Percentiles rank a stretch among this genome's conserved stretches.
These are phyloP conservation scores for Tolypocladium capitatum DNA, from an alignment of 2,329 filamentous ascomycete species.

Conservation along the genomic window DNA sequence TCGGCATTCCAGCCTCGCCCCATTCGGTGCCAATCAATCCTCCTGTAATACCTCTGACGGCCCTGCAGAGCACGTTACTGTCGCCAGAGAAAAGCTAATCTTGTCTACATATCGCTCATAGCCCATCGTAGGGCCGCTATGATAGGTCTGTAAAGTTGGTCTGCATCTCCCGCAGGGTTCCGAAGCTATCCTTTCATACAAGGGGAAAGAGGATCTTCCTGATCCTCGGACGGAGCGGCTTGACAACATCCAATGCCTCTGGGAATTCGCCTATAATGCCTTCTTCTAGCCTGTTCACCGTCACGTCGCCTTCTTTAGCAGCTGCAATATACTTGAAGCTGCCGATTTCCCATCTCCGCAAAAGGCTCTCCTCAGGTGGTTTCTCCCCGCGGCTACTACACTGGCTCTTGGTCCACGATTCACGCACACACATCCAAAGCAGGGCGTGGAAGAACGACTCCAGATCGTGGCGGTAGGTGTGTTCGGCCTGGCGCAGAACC, in stretches of 20 bases:
- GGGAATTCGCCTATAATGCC: constrained; percentile 7
- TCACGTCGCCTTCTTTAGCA: constrained; percentile 4
- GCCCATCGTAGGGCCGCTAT: constrained; percentile 6
- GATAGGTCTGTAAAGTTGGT: constrained; percentile 5
- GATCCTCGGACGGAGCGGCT: constrained; percentile 7
- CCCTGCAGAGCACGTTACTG: too few relatives aligned
- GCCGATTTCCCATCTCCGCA: constrained; percentile 4
- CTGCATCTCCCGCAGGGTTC: constrained; percentile 5
- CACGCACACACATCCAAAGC: constrained; percentile 7
- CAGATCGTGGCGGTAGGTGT: constrained; percentile 11
- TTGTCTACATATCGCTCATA: not conserved
- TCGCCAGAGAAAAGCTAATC: too few relatives aligned
- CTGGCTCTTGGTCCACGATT: constrained; percentile 2
- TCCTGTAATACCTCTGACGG: too few relatives aligned
- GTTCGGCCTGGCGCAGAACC: constrained; percentile 14
- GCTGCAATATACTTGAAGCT: constrained; percentile 2
- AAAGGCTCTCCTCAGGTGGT: not conserved
- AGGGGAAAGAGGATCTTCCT: constrained; percentile 4
- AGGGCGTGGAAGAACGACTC: constrained; percentile 6
- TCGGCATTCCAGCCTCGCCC: too few relatives aligned
- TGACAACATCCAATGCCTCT: constrained; percentile 3
- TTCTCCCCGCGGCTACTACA: not conserved
- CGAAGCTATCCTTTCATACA: constrained; percentile 1
- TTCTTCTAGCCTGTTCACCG: constrained; percentile 1
- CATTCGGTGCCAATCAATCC: too few relatives aligned